A percentile compares a stretch with the other conserved stretches of the same genome.
These are phyloP conservation scores for Marchantia polymorpha DNA, from an alignment of 225 moss, liverwort and hornwort species.

Conservation along the genomic window DNA sequence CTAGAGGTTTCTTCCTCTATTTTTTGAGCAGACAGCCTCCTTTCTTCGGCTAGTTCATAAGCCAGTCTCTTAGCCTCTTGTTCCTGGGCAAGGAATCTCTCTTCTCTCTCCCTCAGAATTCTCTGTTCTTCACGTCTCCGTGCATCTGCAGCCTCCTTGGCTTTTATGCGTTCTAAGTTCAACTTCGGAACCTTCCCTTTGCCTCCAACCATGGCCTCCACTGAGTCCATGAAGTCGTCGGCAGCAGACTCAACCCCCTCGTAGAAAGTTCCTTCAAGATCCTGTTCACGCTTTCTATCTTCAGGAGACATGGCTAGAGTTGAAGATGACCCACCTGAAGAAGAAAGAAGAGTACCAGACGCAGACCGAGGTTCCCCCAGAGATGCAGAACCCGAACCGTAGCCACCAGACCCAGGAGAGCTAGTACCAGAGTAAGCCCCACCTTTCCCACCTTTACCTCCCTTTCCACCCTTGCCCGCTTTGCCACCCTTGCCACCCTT, in stretches of 20 bases:
- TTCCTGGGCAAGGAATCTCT: conserved; percentile 21
- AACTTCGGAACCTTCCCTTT: conserved; percentile 28
- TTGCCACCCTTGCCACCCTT: not conserved
- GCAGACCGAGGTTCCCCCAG: not conserved
- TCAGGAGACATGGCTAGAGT: conserved; percentile 16
- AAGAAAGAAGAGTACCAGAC: conserved; percentile 1
- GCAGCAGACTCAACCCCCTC: conserved; percentile 33
- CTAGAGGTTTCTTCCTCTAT: conserved; percentile 28
- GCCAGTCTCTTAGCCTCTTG: conserved; percentile 17
- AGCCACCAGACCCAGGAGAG: not conserved
- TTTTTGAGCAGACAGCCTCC: conserved; percentile 26
- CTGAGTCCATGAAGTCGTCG: conserved; percentile 31
- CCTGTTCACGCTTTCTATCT: conserved; percentile 30
- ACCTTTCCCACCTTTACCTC: not conserved
- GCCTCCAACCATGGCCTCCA: conserved; percentile 37
- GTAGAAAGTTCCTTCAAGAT: conserved; percentile 33
- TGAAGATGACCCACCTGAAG: conserved; percentile 12
- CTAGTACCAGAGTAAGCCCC: not conserved
- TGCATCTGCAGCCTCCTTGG: conserved; percentile 22
- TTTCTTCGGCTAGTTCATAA: conserved; percentile 25
- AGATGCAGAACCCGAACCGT: conserved; percentile 20
- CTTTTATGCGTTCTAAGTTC: conserved; percentile 30
- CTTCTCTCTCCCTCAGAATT: conserved; percentile 24
- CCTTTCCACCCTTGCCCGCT: not conserved
- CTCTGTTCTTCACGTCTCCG: conserved; percentile 25